Conservation (phyloP, 2,329 filamentous ascomycete genomes). For the Arthrobotrys sphaeroides region DNA sequence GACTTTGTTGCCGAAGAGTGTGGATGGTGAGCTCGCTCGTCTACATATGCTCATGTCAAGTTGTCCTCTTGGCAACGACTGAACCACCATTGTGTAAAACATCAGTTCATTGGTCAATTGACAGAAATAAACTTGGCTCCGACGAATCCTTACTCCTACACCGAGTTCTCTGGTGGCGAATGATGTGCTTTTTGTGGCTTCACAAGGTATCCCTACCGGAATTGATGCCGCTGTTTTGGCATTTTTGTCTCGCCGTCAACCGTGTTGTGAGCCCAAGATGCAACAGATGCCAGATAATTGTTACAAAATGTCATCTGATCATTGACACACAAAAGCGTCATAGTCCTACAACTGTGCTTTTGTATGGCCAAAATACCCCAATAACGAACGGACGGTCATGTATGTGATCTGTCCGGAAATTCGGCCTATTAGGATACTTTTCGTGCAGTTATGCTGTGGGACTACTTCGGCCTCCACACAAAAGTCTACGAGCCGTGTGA, state of each 20-base stretch:
- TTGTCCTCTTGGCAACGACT: slow-evolving; percentile 31
- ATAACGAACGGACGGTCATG: background rate
- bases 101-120: slow-evolving; percentile 1
- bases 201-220: background rate
- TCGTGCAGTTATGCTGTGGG: background rate
- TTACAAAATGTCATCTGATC: slow-evolving; percentile 8
- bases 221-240: background rate
- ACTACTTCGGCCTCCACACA: background rate
- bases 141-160: background rate
- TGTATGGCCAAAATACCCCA: background rate
- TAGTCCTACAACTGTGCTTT: slow-evolving; percentile 1
- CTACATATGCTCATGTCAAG: slow-evolving; percentile 26
- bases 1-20: slow-evolving; percentile 23
- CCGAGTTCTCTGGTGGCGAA: background rate
- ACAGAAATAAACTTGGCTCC: background rate
- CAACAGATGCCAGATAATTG: slow-evolving; percentile 21
- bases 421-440: background rate
- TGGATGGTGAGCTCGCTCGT: slow-evolving; percentile 4
- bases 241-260: background rate
- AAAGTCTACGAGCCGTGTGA: background rate
- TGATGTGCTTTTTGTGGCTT: slow-evolving; percentile 4
- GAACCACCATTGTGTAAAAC: background rate
- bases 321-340: background rate
- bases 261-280: slow-evolving; percentile 13
- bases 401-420: slow-evolving; percentile 17